Evolutionary conservation across 2,329 filamentous ascomycete species (phyloP), one percentile per base, ranked within the genome.

Genomic region (Phyllosticta ampelicida): DNA sequence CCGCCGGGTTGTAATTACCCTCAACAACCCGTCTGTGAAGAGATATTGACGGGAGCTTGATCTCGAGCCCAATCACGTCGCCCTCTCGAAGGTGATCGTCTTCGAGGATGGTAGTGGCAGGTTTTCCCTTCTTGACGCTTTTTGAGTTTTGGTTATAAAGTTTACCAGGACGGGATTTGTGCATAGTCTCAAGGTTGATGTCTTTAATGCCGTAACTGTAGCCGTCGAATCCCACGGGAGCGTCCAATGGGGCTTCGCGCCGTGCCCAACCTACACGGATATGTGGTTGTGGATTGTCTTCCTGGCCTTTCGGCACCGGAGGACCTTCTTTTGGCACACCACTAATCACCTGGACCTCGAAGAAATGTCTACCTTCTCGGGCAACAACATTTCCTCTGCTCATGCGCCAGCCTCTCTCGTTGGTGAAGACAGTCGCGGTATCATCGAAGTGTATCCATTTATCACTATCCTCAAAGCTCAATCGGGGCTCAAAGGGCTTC

Each of bases 171-270:
- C 92, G 85, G 62, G 91, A 96, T 77, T 94, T 90, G 75, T 94
- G 90, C 56, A 96, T 88, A 61, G 92, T 92, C 70, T 97, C 90
- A 19, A 94, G 94, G 29, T 86, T 82, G 21, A 91, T 86, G 67
- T 99, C 94, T 50, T 91, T 87, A 59, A 97, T 83, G 51, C 89
- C 92, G 70, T 97, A 97, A 68, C 91, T 95, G 74, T 97, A 96
- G 49, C 87, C 87, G 68, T 95, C 89, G 64, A 90, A 94, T 0
- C 90, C 89, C 0, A 94, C 89, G 0, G 89, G 89, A 0, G 86
- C 87, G 71, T 95, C 90, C 1, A 94, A 74, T 0, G 87, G 87
- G 10, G 89, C 88, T 69, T 95, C 89, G 53, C 89, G 79, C 61
- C 89, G 77, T 2, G 88, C 87, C 77, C 90, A 97, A 3, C 95